A percentile compares a stretch with the other conserved stretches of the same genome.
Conservation (phyloP, 257 asterid genomes). For the Primulina eburnea region DNA sequence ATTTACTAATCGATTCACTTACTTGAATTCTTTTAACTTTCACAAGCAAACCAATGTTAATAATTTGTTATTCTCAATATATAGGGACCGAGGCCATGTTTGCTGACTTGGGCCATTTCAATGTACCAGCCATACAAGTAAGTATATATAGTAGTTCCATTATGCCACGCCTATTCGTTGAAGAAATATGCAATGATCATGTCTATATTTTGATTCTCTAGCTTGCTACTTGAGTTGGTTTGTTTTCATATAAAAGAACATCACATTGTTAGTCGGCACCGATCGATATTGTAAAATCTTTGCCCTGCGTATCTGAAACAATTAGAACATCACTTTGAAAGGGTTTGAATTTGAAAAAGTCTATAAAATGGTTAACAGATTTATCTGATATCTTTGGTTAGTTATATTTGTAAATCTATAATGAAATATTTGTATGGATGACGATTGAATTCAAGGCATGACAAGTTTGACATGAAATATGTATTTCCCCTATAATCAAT, state of each 20-base stretch:
- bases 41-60: background rate
- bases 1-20: background rate
- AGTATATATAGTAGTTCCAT: background rate
- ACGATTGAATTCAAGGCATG: too few species aligned
- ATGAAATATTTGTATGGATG: too few species aligned
- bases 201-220: too few species aligned
- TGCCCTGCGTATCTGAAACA: background rate
- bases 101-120: conserved; percentile 81
- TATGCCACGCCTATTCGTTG: too few species aligned
- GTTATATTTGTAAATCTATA: too few species aligned
- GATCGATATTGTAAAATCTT: too few species aligned
- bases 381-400: too few species aligned
- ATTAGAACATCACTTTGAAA: background rate
- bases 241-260: background rate
- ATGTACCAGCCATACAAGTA: conserved; percentile 59
- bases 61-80: background rate
- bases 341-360: background rate
- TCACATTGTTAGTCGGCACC: background rate
- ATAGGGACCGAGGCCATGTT: conserved; percentile 85
- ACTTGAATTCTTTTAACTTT: background rate
- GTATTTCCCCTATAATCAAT: too few species aligned
- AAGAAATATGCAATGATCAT: too few species aligned
- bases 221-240: too few species aligned
- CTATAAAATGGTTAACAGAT: too few species aligned
- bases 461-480: too few species aligned